Evolutionary conservation across 805 yeast species (phyloP), one percentile per base, ranked within the genome.

Genomic region (Vanderwaltozyma yarrowii): DNA sequence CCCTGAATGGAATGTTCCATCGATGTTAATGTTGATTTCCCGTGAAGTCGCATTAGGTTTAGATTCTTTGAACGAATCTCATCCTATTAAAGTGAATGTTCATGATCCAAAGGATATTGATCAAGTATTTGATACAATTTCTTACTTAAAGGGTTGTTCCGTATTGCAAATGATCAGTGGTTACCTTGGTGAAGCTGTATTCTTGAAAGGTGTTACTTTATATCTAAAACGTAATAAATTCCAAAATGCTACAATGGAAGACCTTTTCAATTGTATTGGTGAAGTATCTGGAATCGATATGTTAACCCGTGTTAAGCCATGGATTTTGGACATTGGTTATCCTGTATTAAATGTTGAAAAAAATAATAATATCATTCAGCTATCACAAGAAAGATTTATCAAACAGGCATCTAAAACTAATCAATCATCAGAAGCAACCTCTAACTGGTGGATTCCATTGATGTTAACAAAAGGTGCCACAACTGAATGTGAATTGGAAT

Each of bases 31-130:
- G 45, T 32, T 31, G 32, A 44, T 36, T 44, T 32, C 41, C 21
- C 41, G 36, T 38, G 41, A 50, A 40, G 41, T 45, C 29, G 60
- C 78, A 3, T 61, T 74, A 33, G 62, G 65, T 39, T 65, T 77
- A 43, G 83, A 77, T 49, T 70, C 77, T 2, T 66, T 76, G 43
- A 60, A 72, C 45, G 73, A 67, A 49, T 78, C 89, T 5, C 94
- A 85, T 58, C 88, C 94, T 6, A 76, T 84, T 42, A 83, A 82
- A 60, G 94, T 84, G 8, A 81, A 82, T 11, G 85, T 85, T n/a
- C 62, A 71, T 47, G 75, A 78, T 52, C 89, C 89, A 4, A 73
- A 74, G 44, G 92, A 84, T 49, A 78, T 84, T 45, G 82, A 80
- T 56, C 88, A 84, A 62, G 76, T 82, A 15, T 84, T 84, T 56